Conservation (phyloP, 768 basidiomycete species). For the Lactarius deliciosus region DNA sequence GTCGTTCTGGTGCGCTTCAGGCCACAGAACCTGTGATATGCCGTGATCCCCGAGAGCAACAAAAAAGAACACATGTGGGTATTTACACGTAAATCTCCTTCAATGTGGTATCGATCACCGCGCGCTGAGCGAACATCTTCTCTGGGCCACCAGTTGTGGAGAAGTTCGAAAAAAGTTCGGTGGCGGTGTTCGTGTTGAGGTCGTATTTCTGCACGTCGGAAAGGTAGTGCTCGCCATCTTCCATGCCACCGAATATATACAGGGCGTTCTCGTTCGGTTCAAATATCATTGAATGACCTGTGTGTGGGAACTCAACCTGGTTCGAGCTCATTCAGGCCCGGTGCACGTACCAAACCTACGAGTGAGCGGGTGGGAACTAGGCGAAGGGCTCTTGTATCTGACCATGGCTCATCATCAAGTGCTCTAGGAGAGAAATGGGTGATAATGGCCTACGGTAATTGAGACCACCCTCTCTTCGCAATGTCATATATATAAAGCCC, state of each 20-base stretch:
- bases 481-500: slow-evolving; percentile 75
- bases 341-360: slow-evolving; percentile 55
- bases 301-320: not conserved
- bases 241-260: slow-evolving; percentile 74
- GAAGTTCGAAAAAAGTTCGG: slow-evolving; percentile 65
- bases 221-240: slow-evolving; percentile 56
- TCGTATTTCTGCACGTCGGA: slow-evolving; percentile 79
- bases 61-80: slow-evolving; percentile 1
- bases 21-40: slow-evolving; percentile 55
- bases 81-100: slow-evolving; percentile 75
- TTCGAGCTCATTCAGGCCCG: not conserved
- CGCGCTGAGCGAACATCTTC: slow-evolving; percentile 71
- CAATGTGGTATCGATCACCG: slow-evolving; percentile 60
- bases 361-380: slow-evolving; percentile 47
- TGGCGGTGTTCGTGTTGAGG: slow-evolving; percentile 53
- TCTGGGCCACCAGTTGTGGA: slow-evolving; percentile 62
- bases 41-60: not conserved
- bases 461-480: slow-evolving; percentile 61
- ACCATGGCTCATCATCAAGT: not conserved
- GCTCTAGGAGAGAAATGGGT: not conserved
- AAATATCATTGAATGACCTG: slow-evolving; percentile 82
- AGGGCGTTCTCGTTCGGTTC: slow-evolving; percentile 58
- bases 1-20: slow-evolving; percentile 46
- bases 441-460: slow-evolving; percentile 54
- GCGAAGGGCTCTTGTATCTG: slow-evolving; percentile 32